Evolutionary conservation across 2,329 filamentous ascomycete genomes (phyloP).

Genomic region (Chrysoporthe cubensis): DNA sequence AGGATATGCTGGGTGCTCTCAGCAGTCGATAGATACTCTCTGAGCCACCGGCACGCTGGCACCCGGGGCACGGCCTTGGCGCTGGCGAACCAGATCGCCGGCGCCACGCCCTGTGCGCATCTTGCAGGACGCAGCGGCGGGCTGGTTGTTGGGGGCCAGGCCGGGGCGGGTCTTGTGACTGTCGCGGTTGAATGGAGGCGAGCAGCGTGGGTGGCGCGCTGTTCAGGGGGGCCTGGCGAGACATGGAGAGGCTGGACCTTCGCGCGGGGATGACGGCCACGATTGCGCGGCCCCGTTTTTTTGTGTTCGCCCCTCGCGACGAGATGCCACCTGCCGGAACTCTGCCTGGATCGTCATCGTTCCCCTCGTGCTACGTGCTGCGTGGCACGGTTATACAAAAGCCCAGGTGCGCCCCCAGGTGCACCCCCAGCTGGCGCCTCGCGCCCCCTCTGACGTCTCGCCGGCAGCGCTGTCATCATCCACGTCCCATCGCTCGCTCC

Average conservation of each 20-base stretch:
- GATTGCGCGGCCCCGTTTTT: neutral
- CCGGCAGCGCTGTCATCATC: too few species aligned
- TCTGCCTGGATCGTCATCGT: neutral
- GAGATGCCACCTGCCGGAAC: neutral
- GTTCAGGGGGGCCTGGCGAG: neutral
- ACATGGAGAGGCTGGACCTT: neutral
- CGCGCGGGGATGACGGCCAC: neutral
- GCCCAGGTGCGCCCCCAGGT: too few species aligned
- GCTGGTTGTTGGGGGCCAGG: neutral
- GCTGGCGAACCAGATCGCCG: neutral
- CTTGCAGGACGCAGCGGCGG: neutral
- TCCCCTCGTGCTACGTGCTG: too few species aligned
- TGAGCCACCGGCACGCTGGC: neutral
- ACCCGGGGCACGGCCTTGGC: neutral
- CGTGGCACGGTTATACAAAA: too few species aligned
- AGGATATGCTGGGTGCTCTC: neutral
- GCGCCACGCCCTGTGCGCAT: neutral
- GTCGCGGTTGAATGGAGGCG: neutral
- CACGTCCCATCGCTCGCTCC: too few species aligned
- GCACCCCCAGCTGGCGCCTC: too few species aligned
- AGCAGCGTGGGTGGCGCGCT: neutral
- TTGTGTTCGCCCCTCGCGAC: neutral
- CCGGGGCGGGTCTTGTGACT: neutral
- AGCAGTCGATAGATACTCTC: neutral
- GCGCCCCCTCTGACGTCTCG: too few species aligned